Conservation (phyloP, 352 stramenopile genomes). For the Phytophthora sojae region DNA sequence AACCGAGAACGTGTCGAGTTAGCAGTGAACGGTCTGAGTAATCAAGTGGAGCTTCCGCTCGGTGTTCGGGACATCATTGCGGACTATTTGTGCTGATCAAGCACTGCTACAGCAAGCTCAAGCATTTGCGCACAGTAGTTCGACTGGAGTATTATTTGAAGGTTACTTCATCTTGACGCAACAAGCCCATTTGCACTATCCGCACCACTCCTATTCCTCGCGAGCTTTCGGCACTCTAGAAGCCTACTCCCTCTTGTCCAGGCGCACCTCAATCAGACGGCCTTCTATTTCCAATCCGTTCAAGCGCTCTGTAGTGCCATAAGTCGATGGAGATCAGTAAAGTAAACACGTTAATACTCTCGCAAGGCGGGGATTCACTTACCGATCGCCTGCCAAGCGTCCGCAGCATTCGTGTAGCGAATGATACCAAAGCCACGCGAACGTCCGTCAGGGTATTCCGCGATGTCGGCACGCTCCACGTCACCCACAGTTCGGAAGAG, state of each 20-base stretch:
- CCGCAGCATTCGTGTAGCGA: conserved; percentile 56
- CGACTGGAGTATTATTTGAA: conserved; percentile 14
- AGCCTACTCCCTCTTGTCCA: conserved; percentile 61
- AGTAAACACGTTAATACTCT: not conserved
- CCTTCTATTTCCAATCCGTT: conserved; percentile 76
- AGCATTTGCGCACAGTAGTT: not conserved
- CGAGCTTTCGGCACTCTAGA: conserved; percentile 13
- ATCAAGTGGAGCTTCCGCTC: conserved; percentile 29
- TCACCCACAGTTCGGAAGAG: conserved; percentile 69
- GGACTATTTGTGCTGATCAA: conserved; percentile 26
- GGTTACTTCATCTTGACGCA: conserved; percentile 25
- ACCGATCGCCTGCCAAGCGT: conserved; percentile 75
- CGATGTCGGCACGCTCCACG: conserved; percentile 75
- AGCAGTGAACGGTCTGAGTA: conserved; percentile 17
- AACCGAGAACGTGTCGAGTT: conserved; percentile 38
- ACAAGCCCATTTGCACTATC: conserved; percentile 22
- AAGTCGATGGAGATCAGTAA: not conserved
- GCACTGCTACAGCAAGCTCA: not conserved
- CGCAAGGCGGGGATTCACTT: conserved; percentile 10
- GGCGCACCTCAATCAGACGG: conserved; percentile 69
- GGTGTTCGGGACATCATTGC: conserved; percentile 26
- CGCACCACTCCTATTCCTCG: conserved; percentile 29
- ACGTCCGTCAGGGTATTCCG: conserved; percentile 60
- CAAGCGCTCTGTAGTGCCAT: conserved; percentile 51
- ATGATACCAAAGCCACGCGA: conserved; percentile 80